Conservation (phyloP, 306 rosid species). For the Quercus rubra region DNA sequence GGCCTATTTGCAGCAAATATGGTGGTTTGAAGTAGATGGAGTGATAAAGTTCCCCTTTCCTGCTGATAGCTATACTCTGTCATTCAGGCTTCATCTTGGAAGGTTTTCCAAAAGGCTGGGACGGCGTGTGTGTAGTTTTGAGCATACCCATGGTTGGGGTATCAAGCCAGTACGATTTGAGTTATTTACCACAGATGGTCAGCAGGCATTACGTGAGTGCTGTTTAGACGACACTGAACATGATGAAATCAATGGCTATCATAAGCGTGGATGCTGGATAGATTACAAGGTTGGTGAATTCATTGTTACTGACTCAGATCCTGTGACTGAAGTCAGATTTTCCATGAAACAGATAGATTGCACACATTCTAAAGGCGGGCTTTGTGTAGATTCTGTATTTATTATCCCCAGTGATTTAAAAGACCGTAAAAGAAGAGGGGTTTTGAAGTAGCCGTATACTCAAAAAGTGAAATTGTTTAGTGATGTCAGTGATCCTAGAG, state of each 20-base stretch:
- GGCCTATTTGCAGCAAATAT: constrained; percentile 89
- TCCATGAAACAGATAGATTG: constrained; percentile 99
- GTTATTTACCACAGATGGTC: constrained; percentile 74
- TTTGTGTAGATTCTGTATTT: constrained; percentile 89
- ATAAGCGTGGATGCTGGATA: constrained; percentile 82
- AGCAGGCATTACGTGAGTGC: constrained; percentile 56
- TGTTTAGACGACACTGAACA: constrained; percentile 60
- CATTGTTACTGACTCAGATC: constrained; percentile 50
- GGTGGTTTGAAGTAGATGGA: constrained; percentile 98
- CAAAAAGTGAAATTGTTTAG: constrained; percentile 16
- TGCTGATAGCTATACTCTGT: constrained; percentile 72
- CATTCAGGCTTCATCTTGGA: constrained; percentile 88
- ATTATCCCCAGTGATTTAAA: constrained; percentile 70
- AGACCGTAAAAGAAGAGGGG: constrained; percentile 47
- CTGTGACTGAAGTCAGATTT: constrained; percentile 67
- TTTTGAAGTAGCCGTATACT: constrained; percentile 34
- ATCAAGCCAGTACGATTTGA: constrained; percentile 71
- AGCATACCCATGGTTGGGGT: constrained; percentile 95
- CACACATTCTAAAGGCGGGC: constrained; percentile 92
- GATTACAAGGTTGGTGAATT: constrained; percentile 98
- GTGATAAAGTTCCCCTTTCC: constrained; percentile 73
- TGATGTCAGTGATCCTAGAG: constrained; percentile 15
- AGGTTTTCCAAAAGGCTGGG: constrained; percentile 78
- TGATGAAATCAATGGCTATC: constrained; percentile 49
- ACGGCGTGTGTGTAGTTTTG: constrained; percentile 68